phyloP scores from a whole-genome alignment of 345 rosid species.

The Anacardium occidentale region DNA sequence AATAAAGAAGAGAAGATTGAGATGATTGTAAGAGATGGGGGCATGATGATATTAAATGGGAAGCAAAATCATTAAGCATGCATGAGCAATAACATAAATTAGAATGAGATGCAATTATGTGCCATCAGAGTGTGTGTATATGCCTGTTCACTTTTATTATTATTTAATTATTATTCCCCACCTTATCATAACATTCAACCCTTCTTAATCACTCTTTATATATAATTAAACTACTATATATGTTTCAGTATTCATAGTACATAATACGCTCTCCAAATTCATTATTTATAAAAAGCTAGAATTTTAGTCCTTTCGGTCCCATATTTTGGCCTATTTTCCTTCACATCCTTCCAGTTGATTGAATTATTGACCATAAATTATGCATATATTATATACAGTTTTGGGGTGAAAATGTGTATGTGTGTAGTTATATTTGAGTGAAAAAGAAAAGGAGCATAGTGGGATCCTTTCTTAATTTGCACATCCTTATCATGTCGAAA shows the following conservation, averaged over 20 bases:
- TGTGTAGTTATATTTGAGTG: background rate
- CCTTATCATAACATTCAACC: constrained; percentile 17
- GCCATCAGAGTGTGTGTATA: constrained; percentile 45
- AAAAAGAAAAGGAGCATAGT: background rate
- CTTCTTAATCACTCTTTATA: background rate
- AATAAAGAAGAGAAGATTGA: constrained; percentile 16
- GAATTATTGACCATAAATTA: no score
- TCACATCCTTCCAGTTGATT: background rate
- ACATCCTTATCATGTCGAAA: constrained; percentile 6
- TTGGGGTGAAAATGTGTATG: background rate
- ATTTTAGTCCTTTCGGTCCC: background rate
- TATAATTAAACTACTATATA: no score
- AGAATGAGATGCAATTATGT: constrained; percentile 49
- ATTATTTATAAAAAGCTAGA: no score
- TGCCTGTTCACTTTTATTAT: constrained; percentile 22
- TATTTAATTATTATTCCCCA: constrained; percentile 17
- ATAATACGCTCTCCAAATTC: no score
- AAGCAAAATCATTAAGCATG: constrained; percentile 81
- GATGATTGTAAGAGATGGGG: constrained; percentile 39
- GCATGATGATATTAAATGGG: constrained; percentile 39
- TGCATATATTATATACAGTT: no score
- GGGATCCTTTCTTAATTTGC: constrained; percentile 5
- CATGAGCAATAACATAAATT: constrained; percentile 43
- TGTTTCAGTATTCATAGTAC: no score
- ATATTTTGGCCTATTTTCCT: background rate